A percentile compares a stretch with the other conserved stretches of the same genome.
phyloP scores from a whole-genome alignment of 495 filamentous ascomycete species.

The Beverwykella pulmonaria region DNA sequence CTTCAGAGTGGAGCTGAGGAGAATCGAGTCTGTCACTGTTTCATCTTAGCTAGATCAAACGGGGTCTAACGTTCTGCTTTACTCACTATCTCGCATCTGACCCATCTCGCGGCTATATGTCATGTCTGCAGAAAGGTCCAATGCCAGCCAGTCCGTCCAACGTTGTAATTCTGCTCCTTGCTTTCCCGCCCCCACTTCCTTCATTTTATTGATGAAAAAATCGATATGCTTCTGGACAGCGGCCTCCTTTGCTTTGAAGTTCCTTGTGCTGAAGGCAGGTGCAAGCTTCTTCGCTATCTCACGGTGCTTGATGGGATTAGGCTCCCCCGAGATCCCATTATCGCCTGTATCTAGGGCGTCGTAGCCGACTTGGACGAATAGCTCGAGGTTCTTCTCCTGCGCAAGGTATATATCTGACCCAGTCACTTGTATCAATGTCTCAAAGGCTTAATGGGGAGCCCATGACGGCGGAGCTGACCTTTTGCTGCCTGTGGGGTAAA shows the following conservation, averaged over 20 bases:
- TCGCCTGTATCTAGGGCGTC: background rate
- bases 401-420: constrained; percentile 10
- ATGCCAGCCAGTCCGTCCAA: constrained; percentile 5
- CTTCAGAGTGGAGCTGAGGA: background rate
- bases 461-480: background rate
- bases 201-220: constrained; percentile 7
- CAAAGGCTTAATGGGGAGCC: background rate
- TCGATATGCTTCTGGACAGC: constrained; percentile 1
- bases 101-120: background rate
- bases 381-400: constrained; percentile 14
- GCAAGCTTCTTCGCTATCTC: constrained; percentile 16
- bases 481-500: background rate
- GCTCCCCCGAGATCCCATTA: constrained; percentile 3
- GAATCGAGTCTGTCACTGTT: constrained; percentile 2
- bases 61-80: background rate
- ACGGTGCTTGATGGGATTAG: constrained; percentile 9
- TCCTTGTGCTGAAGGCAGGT: constrained; percentile 16
- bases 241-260: constrained; percentile 2
- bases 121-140: constrained; percentile 7
- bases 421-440: background rate
- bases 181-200: background rate
- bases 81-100: constrained; percentile 16
- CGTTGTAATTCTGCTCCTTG: background rate
- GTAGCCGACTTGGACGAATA: constrained; percentile 7
- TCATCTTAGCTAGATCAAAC: background rate